Conservation (phyloP, 129 eudicot species). For the Escallonia herrerae region DNA sequence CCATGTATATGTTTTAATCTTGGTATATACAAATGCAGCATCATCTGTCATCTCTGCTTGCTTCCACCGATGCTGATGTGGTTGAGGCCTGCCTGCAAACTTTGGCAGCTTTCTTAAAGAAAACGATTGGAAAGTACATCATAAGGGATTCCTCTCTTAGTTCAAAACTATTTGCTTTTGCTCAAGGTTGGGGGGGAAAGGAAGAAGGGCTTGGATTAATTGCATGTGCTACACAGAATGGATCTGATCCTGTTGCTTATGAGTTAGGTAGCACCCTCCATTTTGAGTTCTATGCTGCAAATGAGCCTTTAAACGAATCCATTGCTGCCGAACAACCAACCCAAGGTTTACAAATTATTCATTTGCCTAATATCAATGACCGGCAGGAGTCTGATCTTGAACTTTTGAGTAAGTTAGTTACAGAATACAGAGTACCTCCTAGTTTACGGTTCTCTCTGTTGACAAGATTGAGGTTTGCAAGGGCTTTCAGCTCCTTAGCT, state of each 20-base stretch:
- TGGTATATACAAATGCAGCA: slow-evolving; percentile 48
- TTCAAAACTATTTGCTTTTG: slow-evolving; percentile 81
- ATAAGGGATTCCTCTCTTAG: slow-evolving; percentile 69
- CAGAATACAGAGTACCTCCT: slow-evolving; percentile 67
- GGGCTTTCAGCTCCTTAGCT: slow-evolving; percentile 70
- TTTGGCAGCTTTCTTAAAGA: slow-evolving; percentile 73
- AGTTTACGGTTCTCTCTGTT: slow-evolving; percentile 70
- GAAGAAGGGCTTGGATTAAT: slow-evolving; percentile 94
- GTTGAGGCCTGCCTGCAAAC: slow-evolving; percentile 95
- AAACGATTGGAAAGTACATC: slow-evolving; percentile 73
- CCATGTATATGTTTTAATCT: slow-evolving; percentile 4
- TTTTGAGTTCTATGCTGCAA: slow-evolving; percentile 78
- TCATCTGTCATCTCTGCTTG: slow-evolving; percentile 84
- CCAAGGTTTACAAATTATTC: slow-evolving; percentile 71
- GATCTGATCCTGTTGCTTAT: slow-evolving; percentile 48
- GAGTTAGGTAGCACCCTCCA: slow-evolving; percentile 86
- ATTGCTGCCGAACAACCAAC: slow-evolving; percentile 33
- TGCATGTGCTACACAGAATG: slow-evolving; percentile 65
- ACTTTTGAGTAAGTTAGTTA: slow-evolving; percentile 62
- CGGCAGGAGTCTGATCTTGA: slow-evolving; percentile 67
- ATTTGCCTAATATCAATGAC: slow-evolving; percentile 53
- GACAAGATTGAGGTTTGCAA: slow-evolving; percentile 94
- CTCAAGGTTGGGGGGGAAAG: slow-evolving; percentile 99
- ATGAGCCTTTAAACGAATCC: slow-evolving; percentile 34
- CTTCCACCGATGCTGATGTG: slow-evolving; percentile 81